These are phyloP conservation scores for Gossypium mustelinum DNA, from an alignment of 345 rosid species.

Conservation along the genomic window DNA sequence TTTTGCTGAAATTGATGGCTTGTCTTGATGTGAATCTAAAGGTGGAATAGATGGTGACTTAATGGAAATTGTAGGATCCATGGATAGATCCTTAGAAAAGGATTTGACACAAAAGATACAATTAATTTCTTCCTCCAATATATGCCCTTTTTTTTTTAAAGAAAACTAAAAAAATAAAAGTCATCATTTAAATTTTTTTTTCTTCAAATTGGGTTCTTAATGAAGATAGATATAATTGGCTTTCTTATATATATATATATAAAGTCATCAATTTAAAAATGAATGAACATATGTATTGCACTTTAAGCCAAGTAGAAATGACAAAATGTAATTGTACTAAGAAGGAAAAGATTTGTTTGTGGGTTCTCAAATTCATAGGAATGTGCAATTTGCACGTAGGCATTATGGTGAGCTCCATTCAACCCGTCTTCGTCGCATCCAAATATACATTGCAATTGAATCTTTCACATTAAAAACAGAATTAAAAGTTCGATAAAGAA, in stretches of 20 bases:
- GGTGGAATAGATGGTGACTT: slow-evolving; percentile 43
- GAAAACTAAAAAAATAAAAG: too few relatives aligned
- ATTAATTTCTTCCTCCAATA: not conserved
- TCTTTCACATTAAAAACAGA: not conserved
- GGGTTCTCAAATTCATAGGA: not conserved
- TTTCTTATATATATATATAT: too few relatives aligned
- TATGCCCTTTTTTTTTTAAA: too few relatives aligned
- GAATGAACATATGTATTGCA: not conserved
- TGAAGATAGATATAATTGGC: not conserved
- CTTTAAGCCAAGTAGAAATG: slow-evolving; percentile 8
- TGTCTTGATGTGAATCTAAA: slow-evolving; percentile 43
- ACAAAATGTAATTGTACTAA: not conserved
- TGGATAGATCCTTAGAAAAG: slow-evolving; percentile 49
- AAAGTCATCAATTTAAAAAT: too few relatives aligned
- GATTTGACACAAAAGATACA: slow-evolving; percentile 40
- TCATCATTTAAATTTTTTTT: not conserved
- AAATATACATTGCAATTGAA: too few relatives aligned
- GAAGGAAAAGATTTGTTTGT: not conserved
- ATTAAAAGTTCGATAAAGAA: not conserved
- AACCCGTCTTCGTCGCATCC: too few relatives aligned
- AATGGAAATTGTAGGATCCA: slow-evolving; percentile 50
- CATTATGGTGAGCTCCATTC: not conserved
- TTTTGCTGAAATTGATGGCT: slow-evolving; percentile 29
- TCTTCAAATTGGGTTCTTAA: not conserved
- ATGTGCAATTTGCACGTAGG: not conserved